Evolutionary conservation across 1,284 basidiomycete species (phyloP).

Genomic region (Sporisorium iseilematis-ciliati): DNA sequence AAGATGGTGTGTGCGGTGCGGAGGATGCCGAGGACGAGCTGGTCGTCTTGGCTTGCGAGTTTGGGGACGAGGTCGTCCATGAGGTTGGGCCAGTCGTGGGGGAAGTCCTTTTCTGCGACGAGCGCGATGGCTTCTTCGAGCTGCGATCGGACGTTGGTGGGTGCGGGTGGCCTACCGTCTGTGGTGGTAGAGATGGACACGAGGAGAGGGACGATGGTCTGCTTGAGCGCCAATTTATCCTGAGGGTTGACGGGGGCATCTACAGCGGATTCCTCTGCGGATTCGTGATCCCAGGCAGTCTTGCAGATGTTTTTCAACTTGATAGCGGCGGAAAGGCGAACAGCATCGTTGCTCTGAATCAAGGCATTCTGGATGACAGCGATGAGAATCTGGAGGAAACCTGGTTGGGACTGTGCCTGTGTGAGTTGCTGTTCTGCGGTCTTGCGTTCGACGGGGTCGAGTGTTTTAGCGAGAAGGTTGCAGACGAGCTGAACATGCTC

Average conservation of each 20-base stretch:
- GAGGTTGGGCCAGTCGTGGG: conserved; percentile 59
- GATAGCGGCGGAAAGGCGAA: conserved; percentile 67
- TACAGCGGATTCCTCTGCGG: conserved; percentile 42
- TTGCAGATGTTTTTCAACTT: conserved; percentile 68
- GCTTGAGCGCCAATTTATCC: conserved; percentile 79
- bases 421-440: conserved; percentile 61
- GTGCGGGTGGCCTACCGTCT: conserved; percentile 44
- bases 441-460: conserved; percentile 57
- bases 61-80: conserved; percentile 71
- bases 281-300: conserved; percentile 62
- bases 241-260: conserved; percentile 15
- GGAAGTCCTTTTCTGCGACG: conserved; percentile 65
- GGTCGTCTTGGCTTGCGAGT: conserved; percentile 84
- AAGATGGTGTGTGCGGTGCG: conserved; percentile 97
- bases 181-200: conserved; percentile 74
- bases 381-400: conserved; percentile 63
- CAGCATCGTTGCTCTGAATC: conserved; percentile 43
- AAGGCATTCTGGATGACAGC: conserved; percentile 55
- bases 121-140: conserved; percentile 64
- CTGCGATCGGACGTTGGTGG: conserved; percentile 60
- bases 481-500: conserved; percentile 61
- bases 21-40: conserved; percentile 87
- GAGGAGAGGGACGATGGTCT: conserved; percentile 84
- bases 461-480: conserved; percentile 61
- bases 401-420: conserved; percentile 57